phyloP scores from a whole-genome alignment of 805 yeast species.

The Wickerhamiella kurtzmanii region DNA sequence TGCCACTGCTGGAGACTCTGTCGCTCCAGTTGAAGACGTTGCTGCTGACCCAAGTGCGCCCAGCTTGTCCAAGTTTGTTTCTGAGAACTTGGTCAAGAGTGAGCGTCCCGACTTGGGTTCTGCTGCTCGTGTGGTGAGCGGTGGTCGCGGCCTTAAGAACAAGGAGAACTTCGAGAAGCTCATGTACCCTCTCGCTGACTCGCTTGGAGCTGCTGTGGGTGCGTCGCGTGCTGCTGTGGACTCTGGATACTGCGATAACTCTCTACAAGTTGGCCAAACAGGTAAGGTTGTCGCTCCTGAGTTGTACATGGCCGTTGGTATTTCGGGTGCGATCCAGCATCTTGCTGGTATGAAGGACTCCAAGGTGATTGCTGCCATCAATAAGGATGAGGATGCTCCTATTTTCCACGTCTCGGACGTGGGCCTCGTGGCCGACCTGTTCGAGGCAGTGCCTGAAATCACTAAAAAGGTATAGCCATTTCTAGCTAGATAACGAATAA shows the following conservation, averaged over 20 bases:
- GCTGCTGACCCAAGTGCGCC: conserved; percentile 25
- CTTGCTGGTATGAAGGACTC: conserved; percentile 98
- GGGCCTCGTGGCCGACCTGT: conserved; percentile 80
- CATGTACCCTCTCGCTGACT: conserved; percentile 71
- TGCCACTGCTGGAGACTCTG: conserved; percentile 29
- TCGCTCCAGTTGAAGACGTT: conserved; percentile 31
- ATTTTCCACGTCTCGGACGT: conserved; percentile 83
- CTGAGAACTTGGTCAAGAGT: conserved; percentile 58
- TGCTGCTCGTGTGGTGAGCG: conserved; percentile 71
- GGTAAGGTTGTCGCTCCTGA: conserved; percentile 98
- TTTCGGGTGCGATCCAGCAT: conserved; percentile 96
- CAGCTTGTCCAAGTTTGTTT: conserved; percentile 45
- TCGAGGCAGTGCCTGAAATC: conserved; percentile 79
- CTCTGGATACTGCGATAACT: conserved; percentile 88
- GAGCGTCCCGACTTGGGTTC: conserved; percentile 87
- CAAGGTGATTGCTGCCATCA: conserved; percentile 83
- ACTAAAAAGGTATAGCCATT: conserved; percentile 41
- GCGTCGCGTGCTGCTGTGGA: conserved; percentile 98
- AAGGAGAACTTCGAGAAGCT: conserved; percentile 73
- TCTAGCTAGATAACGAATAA: not conserved
- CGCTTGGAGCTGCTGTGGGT: conserved; percentile 84
- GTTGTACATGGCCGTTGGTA: conserved; percentile 81
- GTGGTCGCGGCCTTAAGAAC: conserved; percentile 87
- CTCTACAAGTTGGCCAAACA: conserved; percentile 94
- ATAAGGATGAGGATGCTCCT: conserved; percentile 90